Evolutionary conservation across 768 basidiomycete genomes (phyloP), one percentile per base, ranked within the genome.

Genomic region (Lactarius sanguifluus): DNA sequence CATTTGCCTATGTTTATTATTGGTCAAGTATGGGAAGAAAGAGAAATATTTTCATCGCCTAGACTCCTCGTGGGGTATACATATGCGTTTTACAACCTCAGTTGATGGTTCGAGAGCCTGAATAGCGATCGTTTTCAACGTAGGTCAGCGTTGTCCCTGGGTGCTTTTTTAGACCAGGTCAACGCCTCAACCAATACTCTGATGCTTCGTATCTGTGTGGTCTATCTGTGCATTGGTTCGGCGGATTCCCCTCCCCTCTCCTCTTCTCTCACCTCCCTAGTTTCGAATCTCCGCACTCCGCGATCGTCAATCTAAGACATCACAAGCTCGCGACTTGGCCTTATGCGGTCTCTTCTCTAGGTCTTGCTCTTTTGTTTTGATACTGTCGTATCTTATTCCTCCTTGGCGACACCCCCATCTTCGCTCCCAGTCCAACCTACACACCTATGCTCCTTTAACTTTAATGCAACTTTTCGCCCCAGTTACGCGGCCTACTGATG

Each of bases 281-380:
- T 20, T 41, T 55, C 50, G 18, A 62, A 62, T 62, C 52, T 62
- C 50, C 59, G 45, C 59, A 47, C 64, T 56, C 52, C 60, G 64
- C 41, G 32, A 62, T 58, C 32, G 52, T 54, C 28, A 63, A 63
- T 59, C 38, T 63, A 20, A 63, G 62, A 63, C 65, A 62, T 28
- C 47, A 32, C 28, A 30, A 52, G 40, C 28, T 62, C 1, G 18
- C 34, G 13, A 32, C 47, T 28, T 20, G 13, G 38, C 18, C 45
- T 54, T 43, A 34, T n/a, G 5, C n/a, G 25, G 23, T 55, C 18
- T 28, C 10, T 40, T 43, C 25, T n/a, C n/a, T 45, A 9, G n/a
- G 50, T 20, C 30, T 54, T 15, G 15, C 47, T 50, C 16, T 38
- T 38, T 28, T 38, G 13, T 38, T 41, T 59, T 40, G 7, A 58